Conservation (phyloP, 257 asterid genomes). For the Catharanthus roseus region DNA sequence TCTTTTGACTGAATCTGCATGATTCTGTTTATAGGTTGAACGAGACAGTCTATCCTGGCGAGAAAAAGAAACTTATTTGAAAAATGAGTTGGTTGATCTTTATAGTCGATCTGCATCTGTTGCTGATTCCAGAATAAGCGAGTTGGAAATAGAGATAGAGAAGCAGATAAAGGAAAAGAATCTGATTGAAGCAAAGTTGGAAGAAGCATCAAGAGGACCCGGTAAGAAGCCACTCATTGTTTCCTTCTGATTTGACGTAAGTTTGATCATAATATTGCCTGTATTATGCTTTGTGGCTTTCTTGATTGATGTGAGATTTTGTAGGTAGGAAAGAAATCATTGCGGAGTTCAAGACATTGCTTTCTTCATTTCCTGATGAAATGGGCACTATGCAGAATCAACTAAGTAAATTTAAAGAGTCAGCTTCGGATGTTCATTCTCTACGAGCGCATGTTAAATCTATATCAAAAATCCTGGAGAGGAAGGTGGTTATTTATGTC, state of each 20-base stretch:
- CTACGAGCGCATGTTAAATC: constrained; percentile 74
- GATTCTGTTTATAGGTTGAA: constrained; percentile 51
- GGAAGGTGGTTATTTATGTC: constrained; percentile 47
- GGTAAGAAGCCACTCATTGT: constrained; percentile 34
- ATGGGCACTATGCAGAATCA: constrained; percentile 91
- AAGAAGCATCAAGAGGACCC: constrained; percentile 73
- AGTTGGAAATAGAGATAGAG: constrained; percentile 64
- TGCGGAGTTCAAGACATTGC: constrained; percentile 68
- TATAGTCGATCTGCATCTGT: constrained; percentile 64
- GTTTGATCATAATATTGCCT: neutral
- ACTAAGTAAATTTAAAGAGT: constrained; percentile 66
- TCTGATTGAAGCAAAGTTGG: constrained; percentile 54
- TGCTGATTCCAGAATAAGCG: constrained; percentile 65
- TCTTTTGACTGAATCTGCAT: constrained; percentile 4
- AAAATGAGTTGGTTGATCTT: constrained; percentile 73
- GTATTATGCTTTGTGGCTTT: neutral
- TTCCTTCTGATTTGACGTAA: constrained; percentile 8
- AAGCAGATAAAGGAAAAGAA: constrained; percentile 47
- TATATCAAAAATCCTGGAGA: constrained; percentile 51
- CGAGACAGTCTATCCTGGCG: constrained; percentile 81
- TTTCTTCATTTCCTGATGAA: constrained; percentile 83
- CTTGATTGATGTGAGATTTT: constrained; percentile 6
- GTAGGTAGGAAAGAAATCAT: constrained; percentile 90
- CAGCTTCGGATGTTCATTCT: constrained; percentile 71
- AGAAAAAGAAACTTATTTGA: constrained; percentile 70